Evolutionary conservation across 2,329 filamentous ascomycete species (phyloP).

Genomic region (Aspergillus felis): DNA sequence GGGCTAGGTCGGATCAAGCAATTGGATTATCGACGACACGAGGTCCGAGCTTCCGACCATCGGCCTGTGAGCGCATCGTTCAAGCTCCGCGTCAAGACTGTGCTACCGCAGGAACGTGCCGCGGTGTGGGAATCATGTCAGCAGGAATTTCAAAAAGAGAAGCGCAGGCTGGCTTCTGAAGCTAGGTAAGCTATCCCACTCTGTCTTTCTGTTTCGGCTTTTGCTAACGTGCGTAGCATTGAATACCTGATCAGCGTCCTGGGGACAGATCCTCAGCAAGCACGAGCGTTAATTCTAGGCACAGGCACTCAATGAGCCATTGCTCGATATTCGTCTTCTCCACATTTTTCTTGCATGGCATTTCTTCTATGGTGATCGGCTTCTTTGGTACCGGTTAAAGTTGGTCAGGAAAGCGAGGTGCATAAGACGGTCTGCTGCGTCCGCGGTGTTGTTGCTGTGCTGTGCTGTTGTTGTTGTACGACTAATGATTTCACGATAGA

Average conservation of each 20-base stretch:
- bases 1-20: constrained; percentile 80
- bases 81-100: constrained; percentile 76
- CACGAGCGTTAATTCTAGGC: constrained; percentile 42
- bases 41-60: constrained; percentile 88
- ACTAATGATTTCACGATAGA: constrained; percentile 39
- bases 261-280: constrained; percentile 53
- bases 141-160: constrained; percentile 68
- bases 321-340: constrained; percentile 5
- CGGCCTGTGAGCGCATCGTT: constrained; percentile 85
- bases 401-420: background rate
- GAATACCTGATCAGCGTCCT: constrained; percentile 63
- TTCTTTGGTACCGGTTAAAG: background rate
- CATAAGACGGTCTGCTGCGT: too few species aligned
- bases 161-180: constrained; percentile 62
- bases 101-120: constrained; percentile 64
- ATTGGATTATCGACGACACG: constrained; percentile 81
- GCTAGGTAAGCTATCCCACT: constrained; percentile 64
- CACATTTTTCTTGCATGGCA: constrained; percentile 6
- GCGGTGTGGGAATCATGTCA: constrained; percentile 69
- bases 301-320: constrained; percentile 10
- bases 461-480: constrained; percentile 22
- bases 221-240: constrained; percentile 43
- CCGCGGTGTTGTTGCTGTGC: too few species aligned
- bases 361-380: background rate
- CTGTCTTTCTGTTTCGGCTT: background rate